Evolutionary conservation across 495 filamentous ascomycete species (phyloP).

Genomic region (Melanomma pulvis-pyrius): DNA sequence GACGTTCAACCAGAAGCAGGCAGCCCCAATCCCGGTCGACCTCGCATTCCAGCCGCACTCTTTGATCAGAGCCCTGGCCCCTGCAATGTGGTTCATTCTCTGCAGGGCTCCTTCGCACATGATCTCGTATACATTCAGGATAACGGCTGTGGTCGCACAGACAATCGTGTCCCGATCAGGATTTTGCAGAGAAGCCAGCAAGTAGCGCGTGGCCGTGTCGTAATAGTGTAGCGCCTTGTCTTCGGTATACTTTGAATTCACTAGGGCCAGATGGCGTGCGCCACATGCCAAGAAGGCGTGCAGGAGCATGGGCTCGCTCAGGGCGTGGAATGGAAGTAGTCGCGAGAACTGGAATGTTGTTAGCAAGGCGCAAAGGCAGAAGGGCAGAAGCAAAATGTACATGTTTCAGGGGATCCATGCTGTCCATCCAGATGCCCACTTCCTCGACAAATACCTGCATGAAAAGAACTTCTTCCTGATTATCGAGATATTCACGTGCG

Average conservation of each 20-base stretch:
- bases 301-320: slow-evolving; percentile 85
- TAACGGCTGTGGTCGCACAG: slow-evolving; percentile 86
- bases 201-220: slow-evolving; percentile 72
- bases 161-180: slow-evolving; percentile 80
- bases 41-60: slow-evolving; percentile 89
- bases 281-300: slow-evolving; percentile 91
- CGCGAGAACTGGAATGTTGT: slow-evolving; percentile 66
- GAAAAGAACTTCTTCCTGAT: slow-evolving; percentile 75
- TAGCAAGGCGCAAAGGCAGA: slow-evolving; percentile 19
- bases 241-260: slow-evolving; percentile 69
- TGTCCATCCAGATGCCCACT: slow-evolving; percentile 93
- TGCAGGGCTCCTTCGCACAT: slow-evolving; percentile 79
- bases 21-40: slow-evolving; percentile 76
- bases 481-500: slow-evolving; percentile 59
- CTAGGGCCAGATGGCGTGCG: slow-evolving; percentile 73
- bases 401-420: slow-evolving; percentile 82
- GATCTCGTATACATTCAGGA: slow-evolving; percentile 88
- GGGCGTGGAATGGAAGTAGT: slow-evolving; percentile 76
- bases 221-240: slow-evolving; percentile 83
- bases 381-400: slow-evolving; percentile 48
- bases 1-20: slow-evolving; percentile 95
- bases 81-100: slow-evolving; percentile 84
- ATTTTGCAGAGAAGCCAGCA: slow-evolving; percentile 75
- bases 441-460: slow-evolving; percentile 93
- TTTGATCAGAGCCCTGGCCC: slow-evolving; percentile 83